These are phyloP conservation scores for Acorus gramineus DNA, from an alignment of 106 monocot species.

Conservation along the genomic window DNA sequence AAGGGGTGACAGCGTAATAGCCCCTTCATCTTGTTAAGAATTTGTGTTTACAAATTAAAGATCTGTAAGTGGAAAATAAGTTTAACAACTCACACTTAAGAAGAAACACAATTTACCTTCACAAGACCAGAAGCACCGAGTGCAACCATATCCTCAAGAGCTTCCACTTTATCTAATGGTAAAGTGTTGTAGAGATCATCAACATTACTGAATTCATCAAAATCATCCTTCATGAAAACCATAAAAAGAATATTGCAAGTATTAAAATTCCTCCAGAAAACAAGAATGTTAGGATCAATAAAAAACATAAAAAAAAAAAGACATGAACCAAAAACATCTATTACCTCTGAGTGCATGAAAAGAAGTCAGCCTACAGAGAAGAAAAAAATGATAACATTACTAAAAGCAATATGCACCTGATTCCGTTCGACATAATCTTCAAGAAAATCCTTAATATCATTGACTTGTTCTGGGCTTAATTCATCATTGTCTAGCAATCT, in stretches of 20 bases:
- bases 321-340: too few relatives aligned
- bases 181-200: slow-evolving; percentile 85
- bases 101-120: slow-evolving; percentile 49
- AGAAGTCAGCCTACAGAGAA: background rate
- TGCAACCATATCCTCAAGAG: slow-evolving; percentile 82
- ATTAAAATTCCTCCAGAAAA: too few relatives aligned
- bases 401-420: slow-evolving; percentile 49
- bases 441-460: slow-evolving; percentile 90
- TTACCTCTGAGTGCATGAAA: too few relatives aligned
- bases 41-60: too few relatives aligned
- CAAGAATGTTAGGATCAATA: too few relatives aligned
- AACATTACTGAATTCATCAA: slow-evolving; percentile 82
- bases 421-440: slow-evolving; percentile 99
- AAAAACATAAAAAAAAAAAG: too few relatives aligned
- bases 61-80: too few relatives aligned
- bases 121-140: slow-evolving; percentile 66
- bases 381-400: background rate
- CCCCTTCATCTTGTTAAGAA: too few relatives aligned
- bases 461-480: slow-evolving; percentile 94
- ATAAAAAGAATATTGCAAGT: slow-evolving; percentile 1
- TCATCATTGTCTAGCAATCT: slow-evolving; percentile 96
- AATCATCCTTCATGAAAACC: slow-evolving; percentile 73
- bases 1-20: too few relatives aligned
- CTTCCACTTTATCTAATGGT: slow-evolving; percentile 93
- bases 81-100: slow-evolving; percentile 2